Evolutionary conservation across 148 eudicot species (phyloP).

Genomic region (Chenopodium suecicum): DNA sequence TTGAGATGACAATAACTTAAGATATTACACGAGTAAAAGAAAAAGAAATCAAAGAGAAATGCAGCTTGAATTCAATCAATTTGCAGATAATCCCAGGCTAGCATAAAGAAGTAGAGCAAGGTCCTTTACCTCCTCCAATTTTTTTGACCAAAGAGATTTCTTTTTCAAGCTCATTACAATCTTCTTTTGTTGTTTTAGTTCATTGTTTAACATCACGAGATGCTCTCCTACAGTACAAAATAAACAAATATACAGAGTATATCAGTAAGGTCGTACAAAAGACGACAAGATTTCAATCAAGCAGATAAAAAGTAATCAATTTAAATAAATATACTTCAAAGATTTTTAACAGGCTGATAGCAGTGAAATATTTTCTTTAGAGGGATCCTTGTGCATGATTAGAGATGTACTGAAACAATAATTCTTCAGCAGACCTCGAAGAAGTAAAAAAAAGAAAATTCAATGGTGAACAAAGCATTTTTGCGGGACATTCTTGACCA

Average conservation of each 20-base stretch:
- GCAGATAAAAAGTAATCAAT: conserved; percentile 3
- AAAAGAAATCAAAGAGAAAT: not conserved
- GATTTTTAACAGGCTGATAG: not conserved
- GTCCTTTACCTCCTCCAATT: conserved; percentile 75
- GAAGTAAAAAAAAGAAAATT: too few relatives aligned
- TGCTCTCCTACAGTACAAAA: conserved; percentile 55
- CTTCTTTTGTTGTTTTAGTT: conserved; percentile 84
- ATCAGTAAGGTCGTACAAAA: not conserved
- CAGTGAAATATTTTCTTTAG: not conserved
- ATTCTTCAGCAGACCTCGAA: too few relatives aligned
- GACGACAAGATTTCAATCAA: not conserved
- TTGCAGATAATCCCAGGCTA: not conserved
- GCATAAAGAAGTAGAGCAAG: not conserved
- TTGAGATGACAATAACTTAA: not conserved
- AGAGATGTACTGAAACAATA: not conserved
- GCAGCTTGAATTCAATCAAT: conserved; percentile 12
- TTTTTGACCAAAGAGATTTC: conserved; percentile 91
- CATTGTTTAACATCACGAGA: conserved; percentile 69
- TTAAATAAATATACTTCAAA: not conserved
- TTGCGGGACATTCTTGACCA: not conserved
- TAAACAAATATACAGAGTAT: conserved; percentile 14
- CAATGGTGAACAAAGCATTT: not conserved
- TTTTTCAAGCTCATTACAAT: conserved; percentile 74
- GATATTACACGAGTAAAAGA: not conserved
- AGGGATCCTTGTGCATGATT: not conserved